A percentile compares a stretch with the other conserved stretches of the same genome.
Evolutionary conservation across 1,284 basidiomycete species (phyloP).

Genomic region (Ustilago bromivora): DNA sequence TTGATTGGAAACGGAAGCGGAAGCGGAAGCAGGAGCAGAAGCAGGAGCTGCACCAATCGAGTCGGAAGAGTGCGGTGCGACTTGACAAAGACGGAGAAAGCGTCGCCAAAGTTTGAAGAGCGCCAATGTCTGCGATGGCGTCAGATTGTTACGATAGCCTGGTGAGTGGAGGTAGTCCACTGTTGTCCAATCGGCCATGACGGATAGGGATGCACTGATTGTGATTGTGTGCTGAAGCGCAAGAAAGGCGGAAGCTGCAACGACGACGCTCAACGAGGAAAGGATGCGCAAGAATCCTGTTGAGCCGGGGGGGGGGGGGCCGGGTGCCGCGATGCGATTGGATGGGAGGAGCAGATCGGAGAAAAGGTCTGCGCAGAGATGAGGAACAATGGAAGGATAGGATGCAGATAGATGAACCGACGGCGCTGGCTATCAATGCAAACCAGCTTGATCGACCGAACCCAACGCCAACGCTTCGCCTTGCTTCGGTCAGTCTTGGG

Average conservation of each 20-base stretch:
- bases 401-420: too few relatives aligned
- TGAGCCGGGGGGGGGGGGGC: too few relatives aligned
- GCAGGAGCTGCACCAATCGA: conserved; percentile 39
- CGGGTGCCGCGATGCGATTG: too few relatives aligned
- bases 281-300: too few relatives aligned
- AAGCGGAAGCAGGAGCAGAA: conserved; percentile 27
- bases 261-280: too few relatives aligned
- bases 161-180: conserved; percentile 52
- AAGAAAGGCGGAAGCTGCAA: background rate
- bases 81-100: conserved; percentile 62
- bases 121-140: conserved; percentile 53
- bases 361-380: too few relatives aligned
- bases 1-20: conserved; percentile 36
- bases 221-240: background rate
- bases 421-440: too few relatives aligned
- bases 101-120: conserved; percentile 64
- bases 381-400: too few relatives aligned
- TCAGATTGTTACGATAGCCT: conserved; percentile 55
- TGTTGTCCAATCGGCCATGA: conserved; percentile 31
- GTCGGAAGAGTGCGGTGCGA: conserved; percentile 38
- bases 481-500: too few relatives aligned
- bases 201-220: background rate
- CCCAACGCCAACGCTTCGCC: too few relatives aligned
- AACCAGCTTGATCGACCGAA: too few relatives aligned
- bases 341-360: too few relatives aligned